Evolutionary conservation across 768 basidiomycete species (phyloP).

Genomic region (Crucibulum laeve): DNA sequence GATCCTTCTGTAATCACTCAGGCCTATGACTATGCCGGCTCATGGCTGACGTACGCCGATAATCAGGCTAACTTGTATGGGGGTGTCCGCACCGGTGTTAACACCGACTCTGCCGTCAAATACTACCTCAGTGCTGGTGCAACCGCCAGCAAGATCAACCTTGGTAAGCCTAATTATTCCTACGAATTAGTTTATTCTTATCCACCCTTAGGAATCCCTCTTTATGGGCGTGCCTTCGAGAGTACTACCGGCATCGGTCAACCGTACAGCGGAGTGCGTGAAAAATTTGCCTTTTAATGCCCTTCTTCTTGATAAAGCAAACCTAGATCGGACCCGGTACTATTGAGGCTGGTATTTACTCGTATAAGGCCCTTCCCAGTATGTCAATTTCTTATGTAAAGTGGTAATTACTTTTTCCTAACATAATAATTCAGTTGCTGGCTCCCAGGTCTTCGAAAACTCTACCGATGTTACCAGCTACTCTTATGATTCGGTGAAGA

Average conservation of each 20-base stretch:
- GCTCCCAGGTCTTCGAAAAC: conserved; percentile 63
- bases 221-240: conserved; percentile 79
- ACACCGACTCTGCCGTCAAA: conserved; percentile 62
- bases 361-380: conserved; percentile 70
- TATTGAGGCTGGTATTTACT: conserved; percentile 67
- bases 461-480: conserved; percentile 68
- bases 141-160: conserved; percentile 55
- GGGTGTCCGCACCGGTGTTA: conserved; percentile 56
- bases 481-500: conserved; percentile 64
- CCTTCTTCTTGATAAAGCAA: not conserved
- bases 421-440: conserved; percentile 31
- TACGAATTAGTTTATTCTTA: conserved; percentile 1
- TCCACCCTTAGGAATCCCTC: conserved; percentile 54
- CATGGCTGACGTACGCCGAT: conserved; percentile 61
- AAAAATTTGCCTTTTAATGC: not conserved
- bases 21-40: conserved; percentile 77
- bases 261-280: conserved; percentile 60
- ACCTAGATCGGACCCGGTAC: conserved; percentile 66
- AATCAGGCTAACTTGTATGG: conserved; percentile 67
- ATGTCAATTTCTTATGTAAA: conserved; percentile 15
- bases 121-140: conserved; percentile 62
- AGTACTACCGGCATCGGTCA: conserved; percentile 62
- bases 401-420: not conserved
- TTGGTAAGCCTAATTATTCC: conserved; percentile 38
- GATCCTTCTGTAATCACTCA: conserved; percentile 14